A percentile compares a stretch with the other conserved stretches of the same genome.
Conservation (phyloP, 192 early-diverging fungal species). For the Coemansia sp. region DNA sequence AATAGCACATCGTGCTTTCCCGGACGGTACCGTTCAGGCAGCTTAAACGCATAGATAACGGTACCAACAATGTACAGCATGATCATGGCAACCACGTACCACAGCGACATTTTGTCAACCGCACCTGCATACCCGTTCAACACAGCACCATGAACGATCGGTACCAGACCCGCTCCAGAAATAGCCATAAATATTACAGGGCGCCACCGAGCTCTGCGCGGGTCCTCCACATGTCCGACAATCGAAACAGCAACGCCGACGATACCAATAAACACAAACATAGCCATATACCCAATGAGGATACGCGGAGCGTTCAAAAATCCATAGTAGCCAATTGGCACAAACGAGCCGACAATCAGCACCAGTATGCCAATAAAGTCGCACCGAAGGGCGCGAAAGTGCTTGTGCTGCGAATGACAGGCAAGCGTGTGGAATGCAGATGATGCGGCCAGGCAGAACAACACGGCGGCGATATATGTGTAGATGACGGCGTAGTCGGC, state of each 20-base stretch:
- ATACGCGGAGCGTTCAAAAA: conserved; percentile 59
- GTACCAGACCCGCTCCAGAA: conserved; percentile 75
- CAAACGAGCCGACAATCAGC: conserved; percentile 67
- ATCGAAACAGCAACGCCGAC: conserved; percentile 65
- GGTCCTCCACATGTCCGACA: conserved; percentile 64
- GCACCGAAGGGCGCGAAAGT: conserved; percentile 60
- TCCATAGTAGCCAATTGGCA: conserved; percentile 50
- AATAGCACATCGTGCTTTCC: conserved; percentile 77
- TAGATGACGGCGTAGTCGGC: conserved; percentile 71
- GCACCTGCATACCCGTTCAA: conserved; percentile 64
- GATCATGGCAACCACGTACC: conserved; percentile 70
- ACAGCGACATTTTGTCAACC: conserved; percentile 60
- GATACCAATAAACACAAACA: conserved; percentile 64
- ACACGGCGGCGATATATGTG: conserved; percentile 73
- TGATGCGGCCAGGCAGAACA: conserved; percentile 76
- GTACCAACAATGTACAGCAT: conserved; percentile 78
- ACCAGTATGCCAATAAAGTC: conserved; percentile 91
- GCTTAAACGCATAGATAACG: conserved; percentile 74
- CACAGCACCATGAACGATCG: conserved; percentile 67
- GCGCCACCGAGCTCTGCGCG: conserved; percentile 71
- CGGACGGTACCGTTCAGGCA: conserved; percentile 82
- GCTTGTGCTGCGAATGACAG: conserved; percentile 70
- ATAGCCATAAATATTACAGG: conserved; percentile 77
- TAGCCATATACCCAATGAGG: conserved; percentile 61
- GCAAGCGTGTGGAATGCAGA: conserved; percentile 76